Base-by-base conservation (phyloP, 352 stramenopile genomes). In the Phytophthora hybrid region DNA sequence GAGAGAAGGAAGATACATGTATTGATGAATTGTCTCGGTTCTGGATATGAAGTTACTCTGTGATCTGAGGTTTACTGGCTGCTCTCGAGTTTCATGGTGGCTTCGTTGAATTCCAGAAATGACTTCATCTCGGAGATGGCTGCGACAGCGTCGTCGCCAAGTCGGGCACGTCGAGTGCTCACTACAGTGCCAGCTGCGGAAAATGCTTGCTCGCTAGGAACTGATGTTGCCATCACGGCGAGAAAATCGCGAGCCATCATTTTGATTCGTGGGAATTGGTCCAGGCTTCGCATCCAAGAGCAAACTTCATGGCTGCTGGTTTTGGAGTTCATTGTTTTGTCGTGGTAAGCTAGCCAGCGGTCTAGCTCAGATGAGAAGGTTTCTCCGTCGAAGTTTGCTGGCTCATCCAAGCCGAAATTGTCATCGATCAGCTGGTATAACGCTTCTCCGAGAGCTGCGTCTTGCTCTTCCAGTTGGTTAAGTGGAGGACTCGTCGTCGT, bases 141-240 rank as follows among this genome's bases (percentile, higher is more conserved):
- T 37, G 21, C 6, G 16, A 71, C 62, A n/a, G 62, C 55, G 29
- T 67, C 69, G 23, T 76, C 62, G 10, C 69, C 62, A 54, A 65
- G 51, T 31, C 69, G 26, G 19, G 62, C 61, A 4, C 59, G 59
- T 34, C 46, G 31, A 52, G 26, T 46, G 21, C 62, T 71, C 6
- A 76, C 32, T 1, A 56, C 68, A 4, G 54, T n/a, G 1, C 69
- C 57, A 23, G 62, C 57, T 31, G 37, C 19, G 8, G 69, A 76
- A 41, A 68, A 76, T 0, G 62, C 69, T 49, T 67, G 32, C 16
- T 76, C 44, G 16, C 62, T 76, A 4, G 69, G 59, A 41, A 70
- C 70, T 1, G 64, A 73, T n/a, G 70, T 69, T 21, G 70, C 70
- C 54, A 66, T 68, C 14, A 77, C 64, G 1, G 21, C 70, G 13